phyloP scores from a whole-genome alignment of 305 asterid genomes.

The Solanum hybrid region DNA sequence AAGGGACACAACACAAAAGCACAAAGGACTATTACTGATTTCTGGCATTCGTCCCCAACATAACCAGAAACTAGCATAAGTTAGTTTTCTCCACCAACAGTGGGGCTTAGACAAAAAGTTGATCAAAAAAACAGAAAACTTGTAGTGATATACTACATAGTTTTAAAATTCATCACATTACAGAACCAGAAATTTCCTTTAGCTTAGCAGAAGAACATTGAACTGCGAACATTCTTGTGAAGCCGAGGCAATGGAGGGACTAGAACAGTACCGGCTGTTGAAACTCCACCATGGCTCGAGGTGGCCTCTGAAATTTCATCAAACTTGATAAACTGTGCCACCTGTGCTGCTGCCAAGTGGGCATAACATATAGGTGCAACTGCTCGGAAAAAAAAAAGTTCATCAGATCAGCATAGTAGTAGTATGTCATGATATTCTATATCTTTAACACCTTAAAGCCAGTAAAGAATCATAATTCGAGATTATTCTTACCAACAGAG shows the following conservation, averaged over 20 bases:
- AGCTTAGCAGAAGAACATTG: constrained; percentile 60
- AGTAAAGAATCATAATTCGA: neutral
- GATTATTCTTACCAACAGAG: constrained; percentile 49
- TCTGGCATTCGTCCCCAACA: neutral
- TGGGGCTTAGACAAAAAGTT: neutral
- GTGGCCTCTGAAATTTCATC: constrained; percentile 46
- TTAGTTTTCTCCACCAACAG: neutral
- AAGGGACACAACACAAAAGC: neutral
- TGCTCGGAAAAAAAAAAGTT: constrained; percentile 4
- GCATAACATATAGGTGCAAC: constrained; percentile 77
- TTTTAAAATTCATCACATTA: neutral
- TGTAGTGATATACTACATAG: neutral
- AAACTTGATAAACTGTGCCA: constrained; percentile 49
- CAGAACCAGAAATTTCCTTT: neutral
- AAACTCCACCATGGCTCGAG: constrained; percentile 37
- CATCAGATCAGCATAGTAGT: neutral
- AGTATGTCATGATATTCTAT: neutral
- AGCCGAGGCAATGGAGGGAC: constrained; percentile 40
- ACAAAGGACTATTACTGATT: neutral
- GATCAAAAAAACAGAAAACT: neutral
- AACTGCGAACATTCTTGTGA: constrained; percentile 17
- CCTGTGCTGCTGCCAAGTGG: constrained; percentile 60
- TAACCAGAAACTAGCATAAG: neutral
- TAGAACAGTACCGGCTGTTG: constrained; percentile 12
- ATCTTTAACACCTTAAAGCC: neutral